phyloP scores from a whole-genome alignment of 768 basidiomycete genomes.

The Rhodotorula babjevae region DNA sequence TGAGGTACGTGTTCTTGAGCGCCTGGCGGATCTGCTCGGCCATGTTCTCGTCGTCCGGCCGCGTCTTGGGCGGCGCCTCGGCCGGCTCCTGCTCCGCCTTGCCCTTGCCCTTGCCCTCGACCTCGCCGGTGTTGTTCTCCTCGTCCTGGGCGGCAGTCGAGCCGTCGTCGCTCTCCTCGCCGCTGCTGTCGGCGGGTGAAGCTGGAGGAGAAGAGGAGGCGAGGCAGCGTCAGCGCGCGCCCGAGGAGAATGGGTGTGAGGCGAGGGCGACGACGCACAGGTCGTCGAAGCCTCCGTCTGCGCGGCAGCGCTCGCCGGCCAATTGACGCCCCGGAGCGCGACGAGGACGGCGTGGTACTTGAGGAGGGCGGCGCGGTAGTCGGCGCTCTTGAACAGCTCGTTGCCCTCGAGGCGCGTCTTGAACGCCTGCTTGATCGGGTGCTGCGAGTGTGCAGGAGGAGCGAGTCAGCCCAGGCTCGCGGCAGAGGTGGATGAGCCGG shows the following conservation, averaged over 20 bases:
- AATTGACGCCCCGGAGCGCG: constrained; percentile 7
- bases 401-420: constrained; percentile 15
- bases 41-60: neutral
- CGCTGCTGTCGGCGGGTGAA: too few species aligned
- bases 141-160: neutral
- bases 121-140: too few species aligned
- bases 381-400: constrained; percentile 18
- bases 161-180: too few species aligned
- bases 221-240: neutral
- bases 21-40: constrained; percentile 4
- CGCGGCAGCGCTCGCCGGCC: too few species aligned
- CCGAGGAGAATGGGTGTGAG: too few species aligned
- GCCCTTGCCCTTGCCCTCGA: neutral
- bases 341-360: constrained; percentile 22
- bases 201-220: neutral
- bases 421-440: constrained; percentile 4
- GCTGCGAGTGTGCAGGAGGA: neutral
- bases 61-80: too few species aligned
- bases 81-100: neutral
- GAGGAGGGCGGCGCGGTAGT: constrained; percentile 6
- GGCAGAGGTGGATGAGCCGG: too few species aligned
- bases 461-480: too few species aligned
- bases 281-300: too few species aligned
- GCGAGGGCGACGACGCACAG: neutral
- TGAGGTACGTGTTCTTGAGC: constrained; percentile 20